These are phyloP conservation scores for Scleroderma bovista DNA, from an alignment of 768 basidiomycete species.

Conservation along the genomic window DNA sequence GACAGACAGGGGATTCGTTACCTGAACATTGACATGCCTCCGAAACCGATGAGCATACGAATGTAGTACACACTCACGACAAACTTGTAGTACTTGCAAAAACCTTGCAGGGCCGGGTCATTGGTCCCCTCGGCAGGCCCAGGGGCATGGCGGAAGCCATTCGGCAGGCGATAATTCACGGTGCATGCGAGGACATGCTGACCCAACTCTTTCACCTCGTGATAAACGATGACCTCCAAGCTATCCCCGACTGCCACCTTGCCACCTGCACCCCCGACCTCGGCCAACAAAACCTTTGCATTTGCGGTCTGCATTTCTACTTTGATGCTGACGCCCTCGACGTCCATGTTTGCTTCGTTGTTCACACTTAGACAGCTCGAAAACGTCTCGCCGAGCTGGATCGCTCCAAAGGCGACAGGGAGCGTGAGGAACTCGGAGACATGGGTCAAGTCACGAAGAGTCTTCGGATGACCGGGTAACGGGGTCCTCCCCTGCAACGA, in stretches of 20 bases:
- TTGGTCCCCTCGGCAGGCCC: constrained; percentile 44
- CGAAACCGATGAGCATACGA: neutral
- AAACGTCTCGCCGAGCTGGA: constrained; percentile 89
- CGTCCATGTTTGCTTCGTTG: constrained; percentile 61
- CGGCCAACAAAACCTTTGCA: constrained; percentile 56
- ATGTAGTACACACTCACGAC: constrained; percentile 45
- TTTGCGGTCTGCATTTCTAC: constrained; percentile 85
- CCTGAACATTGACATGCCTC: constrained; percentile 38
- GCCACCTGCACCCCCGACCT: constrained; percentile 52
- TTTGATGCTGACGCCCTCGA: constrained; percentile 59
- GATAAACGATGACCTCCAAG: constrained; percentile 63
- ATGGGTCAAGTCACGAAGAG: constrained; percentile 75
- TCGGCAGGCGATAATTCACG: constrained; percentile 74
- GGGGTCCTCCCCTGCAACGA: constrained; percentile 72
- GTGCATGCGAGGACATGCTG: constrained; percentile 86
- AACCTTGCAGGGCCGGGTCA: constrained; percentile 59
- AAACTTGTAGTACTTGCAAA: constrained; percentile 91
- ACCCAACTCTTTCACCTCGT: constrained; percentile 93
- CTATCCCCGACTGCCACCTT: constrained; percentile 52
- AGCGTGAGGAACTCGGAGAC: constrained; percentile 75
- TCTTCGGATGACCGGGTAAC: constrained; percentile 73
- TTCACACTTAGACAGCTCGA: constrained; percentile 77
- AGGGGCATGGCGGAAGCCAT: constrained; percentile 45
- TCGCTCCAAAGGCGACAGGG: constrained; percentile 78
- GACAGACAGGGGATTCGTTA: constrained; percentile 90